A percentile compares a stretch with the other conserved stretches of the same genome.
Conservation (phyloP, 2,329 filamentous ascomycete genomes). For the Talaromyces albobiverticillius region DNA sequence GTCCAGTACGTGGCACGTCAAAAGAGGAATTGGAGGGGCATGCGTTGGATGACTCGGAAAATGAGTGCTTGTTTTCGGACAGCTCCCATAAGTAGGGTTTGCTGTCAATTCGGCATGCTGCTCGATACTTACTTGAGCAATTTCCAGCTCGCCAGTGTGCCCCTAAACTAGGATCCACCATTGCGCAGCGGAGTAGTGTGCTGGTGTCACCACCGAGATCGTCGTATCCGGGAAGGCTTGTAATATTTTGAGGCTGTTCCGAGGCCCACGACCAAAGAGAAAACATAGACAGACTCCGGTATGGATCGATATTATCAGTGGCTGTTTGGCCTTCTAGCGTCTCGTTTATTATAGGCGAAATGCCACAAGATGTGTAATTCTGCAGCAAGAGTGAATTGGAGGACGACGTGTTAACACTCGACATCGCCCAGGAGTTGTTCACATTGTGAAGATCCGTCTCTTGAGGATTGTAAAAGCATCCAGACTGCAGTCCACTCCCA, state of each 20-base stretch:
- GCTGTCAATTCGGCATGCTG: conserved; percentile 54
- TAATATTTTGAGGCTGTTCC: conserved; percentile 52
- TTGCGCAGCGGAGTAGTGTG: conserved; percentile 52
- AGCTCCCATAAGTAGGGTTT: conserved; percentile 60
- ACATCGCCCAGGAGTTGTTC: conserved; percentile 55
- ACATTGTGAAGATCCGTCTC: conserved; percentile 39
- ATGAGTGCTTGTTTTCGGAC: conserved; percentile 42
- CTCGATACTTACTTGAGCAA: conserved; percentile 51
- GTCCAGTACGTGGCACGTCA: conserved; percentile 57
- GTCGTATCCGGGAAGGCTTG: conserved; percentile 26
- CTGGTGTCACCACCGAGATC: conserved; percentile 29
- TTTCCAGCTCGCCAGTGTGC: conserved; percentile 60
- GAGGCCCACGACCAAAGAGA: conserved; percentile 61
- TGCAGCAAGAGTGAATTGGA: conserved; percentile 30
- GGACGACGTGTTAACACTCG: conserved; percentile 26
- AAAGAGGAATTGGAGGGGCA: conserved; percentile 55
- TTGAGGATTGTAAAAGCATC: conserved; percentile 53
- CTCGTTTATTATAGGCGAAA: conserved; percentile 58
- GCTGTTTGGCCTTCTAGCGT: conserved; percentile 54
- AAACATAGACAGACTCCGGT: conserved; percentile 50
- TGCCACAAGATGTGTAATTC: conserved; percentile 55
- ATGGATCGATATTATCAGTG: conserved; percentile 42
- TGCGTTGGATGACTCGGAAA: conserved; percentile 40
- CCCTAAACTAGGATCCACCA: conserved; percentile 45
- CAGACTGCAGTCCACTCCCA: conserved; percentile 44